Base-by-base conservation (phyloP, 2,329 filamentous ascomycete genomes). In the Xylariaceae sp. region DNA sequence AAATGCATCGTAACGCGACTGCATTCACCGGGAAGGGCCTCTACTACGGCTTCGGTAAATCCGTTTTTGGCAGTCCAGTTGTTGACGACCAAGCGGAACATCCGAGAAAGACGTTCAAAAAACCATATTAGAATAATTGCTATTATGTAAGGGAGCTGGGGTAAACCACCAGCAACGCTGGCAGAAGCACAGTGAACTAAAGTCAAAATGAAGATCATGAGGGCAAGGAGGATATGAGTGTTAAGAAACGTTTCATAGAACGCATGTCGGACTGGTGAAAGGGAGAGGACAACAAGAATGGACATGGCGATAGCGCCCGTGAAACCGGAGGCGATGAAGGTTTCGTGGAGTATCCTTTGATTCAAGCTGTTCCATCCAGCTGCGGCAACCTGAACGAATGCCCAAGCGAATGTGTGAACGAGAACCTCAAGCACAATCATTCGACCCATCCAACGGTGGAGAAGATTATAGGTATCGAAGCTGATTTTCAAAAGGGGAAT, bases 161-260 rank as follows among this genome's bases (percentile, higher is more conserved):
- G 78, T 5, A 90, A 76, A 11, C 77, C 75, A 44, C 88, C 82
- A 12, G 79, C 67, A 23, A 89, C 70, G 4, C 73, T 66, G 22
- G 88, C 79, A 8, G 86, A 72, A 36, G 80, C 74, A 58, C 88
- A 82, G 70, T 97, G 93, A 29, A 91, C 72, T 77, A 84, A 93
- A 7, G 91, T 82, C 58, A 83, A 84, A 45, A 79, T 73, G 40
- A 96, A 78, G 38, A 75, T 72, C 43, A 88, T 62, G 27, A 85
- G 66, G 32, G 84, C 89, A 40, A 95, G 70, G 29, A 87, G 65
- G 56, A 95, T 90, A 69, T 97, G 93, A 22, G 85, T 68, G 63
- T 87, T 88, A 57, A 97, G 77, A 70, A 98, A 98, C 1, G 89
- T 94, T 70, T 98, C 93, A 71, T 98, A 98, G 64, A 95, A 96